These are phyloP conservation scores for Polyplosphaeria fusca DNA, from an alignment of 495 filamentous ascomycete species.

Conservation along the genomic window DNA sequence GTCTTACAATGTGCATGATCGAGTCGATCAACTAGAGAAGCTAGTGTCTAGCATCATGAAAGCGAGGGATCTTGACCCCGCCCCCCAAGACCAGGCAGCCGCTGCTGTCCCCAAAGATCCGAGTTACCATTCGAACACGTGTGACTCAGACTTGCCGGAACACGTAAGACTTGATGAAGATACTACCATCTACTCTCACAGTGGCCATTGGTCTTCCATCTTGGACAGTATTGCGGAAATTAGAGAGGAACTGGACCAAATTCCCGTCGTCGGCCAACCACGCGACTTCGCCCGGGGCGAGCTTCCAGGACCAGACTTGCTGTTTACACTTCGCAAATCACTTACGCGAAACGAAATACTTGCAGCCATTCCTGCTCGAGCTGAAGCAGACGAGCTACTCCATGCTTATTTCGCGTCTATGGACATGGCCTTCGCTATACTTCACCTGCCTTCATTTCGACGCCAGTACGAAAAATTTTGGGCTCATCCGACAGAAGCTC, in stretches of 20 bases:
- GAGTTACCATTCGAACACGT: background rate
- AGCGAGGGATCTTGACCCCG: background rate
- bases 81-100: background rate
- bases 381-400: constrained; percentile 13
- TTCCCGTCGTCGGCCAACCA: constrained; percentile 2
- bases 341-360: constrained; percentile 9
- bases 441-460: background rate
- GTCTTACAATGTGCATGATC: constrained; percentile 17
- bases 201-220: constrained; percentile 19
- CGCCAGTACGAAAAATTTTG: constrained; percentile 17
- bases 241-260: constrained; percentile 12
- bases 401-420: constrained; percentile 9
- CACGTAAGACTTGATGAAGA: constrained; percentile 16
- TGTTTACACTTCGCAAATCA: constrained; percentile 9
- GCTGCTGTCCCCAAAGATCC: background rate
- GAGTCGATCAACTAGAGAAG: constrained; percentile 18
- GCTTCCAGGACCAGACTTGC: constrained; percentile 5
- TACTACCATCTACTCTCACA: constrained; percentile 8
- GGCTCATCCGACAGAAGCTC: constrained; percentile 8
- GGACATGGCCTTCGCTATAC: constrained; percentile 11
- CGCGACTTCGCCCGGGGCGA: background rate
- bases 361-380: background rate
- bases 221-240: constrained; percentile 23
- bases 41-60: constrained; percentile 18
- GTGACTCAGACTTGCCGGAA: background rate